Percentiles rank a stretch among this genome's conserved stretches.
phyloP scores from a whole-genome alignment of 257 asterid genomes.

The Salvia hispanica region DNA sequence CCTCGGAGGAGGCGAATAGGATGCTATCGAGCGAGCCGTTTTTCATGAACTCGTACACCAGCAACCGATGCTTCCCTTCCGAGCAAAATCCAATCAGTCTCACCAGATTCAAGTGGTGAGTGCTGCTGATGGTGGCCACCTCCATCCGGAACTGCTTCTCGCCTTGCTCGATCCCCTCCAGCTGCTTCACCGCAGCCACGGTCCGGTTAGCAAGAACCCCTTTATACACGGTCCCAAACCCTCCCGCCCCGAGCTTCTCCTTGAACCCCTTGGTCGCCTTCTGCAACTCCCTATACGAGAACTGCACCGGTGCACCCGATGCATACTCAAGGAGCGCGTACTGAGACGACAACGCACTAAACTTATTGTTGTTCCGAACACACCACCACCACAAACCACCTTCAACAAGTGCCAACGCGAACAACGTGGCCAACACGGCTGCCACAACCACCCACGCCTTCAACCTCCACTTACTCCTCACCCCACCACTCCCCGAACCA shows the following conservation, averaged over 20 bases:
- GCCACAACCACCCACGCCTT: conserved; percentile 63
- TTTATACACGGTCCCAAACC: conserved; percentile 79
- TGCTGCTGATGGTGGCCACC: conserved; percentile 86
- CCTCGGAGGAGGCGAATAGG: conserved; percentile 51
- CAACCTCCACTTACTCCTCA: conserved; percentile 47
- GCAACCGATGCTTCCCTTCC: conserved; percentile 72
- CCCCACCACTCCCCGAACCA: conserved; percentile 16
- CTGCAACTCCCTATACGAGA: conserved; percentile 68
- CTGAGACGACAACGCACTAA: conserved; percentile 58
- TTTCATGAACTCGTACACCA: conserved; percentile 81
- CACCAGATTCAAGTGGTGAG: conserved; percentile 88
- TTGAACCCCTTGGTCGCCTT: conserved; percentile 77
- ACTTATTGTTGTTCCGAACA: conserved; percentile 53
- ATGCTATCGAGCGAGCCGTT: conserved; percentile 71
- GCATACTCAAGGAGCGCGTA: conserved; percentile 88
- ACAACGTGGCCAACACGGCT: conserved; percentile 52
- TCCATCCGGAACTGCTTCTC: conserved; percentile 88
- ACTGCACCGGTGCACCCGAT: conserved; percentile 88
- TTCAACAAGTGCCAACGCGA: conserved; percentile 53
- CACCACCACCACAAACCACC: conserved; percentile 85
- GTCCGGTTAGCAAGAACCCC: conserved; percentile 69
- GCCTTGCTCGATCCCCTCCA: conserved; percentile 90
- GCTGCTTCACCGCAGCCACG: conserved; percentile 70
- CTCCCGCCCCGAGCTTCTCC: conserved; percentile 90
- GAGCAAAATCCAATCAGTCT: conserved; percentile 84